Evolutionary conservation across 2,329 filamentous ascomycete species (phyloP).

Genomic region (Lizonia empirigonia): DNA sequence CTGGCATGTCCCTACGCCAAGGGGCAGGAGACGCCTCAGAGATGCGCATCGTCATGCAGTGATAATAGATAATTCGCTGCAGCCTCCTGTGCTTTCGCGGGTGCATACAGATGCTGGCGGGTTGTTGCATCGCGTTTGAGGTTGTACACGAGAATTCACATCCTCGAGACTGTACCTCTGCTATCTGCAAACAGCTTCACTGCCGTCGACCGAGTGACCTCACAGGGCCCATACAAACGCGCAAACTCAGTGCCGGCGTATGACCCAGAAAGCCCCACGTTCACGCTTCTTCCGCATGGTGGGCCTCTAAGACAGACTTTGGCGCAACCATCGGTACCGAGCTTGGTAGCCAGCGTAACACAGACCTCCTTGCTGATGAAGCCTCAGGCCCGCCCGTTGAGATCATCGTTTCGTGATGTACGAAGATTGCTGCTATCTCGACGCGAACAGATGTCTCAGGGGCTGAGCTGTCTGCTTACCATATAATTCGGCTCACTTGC

Average conservation of each 20-base stretch:
- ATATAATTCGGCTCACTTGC: constrained; percentile 4
- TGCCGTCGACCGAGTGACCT: neutral
- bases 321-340: constrained; percentile 39
- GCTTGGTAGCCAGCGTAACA: constrained; percentile 32
- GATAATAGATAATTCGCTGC: constrained; percentile 3
- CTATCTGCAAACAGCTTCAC: constrained; percentile 19
- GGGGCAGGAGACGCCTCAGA: constrained; percentile 10
- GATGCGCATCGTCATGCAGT: constrained; percentile 8
- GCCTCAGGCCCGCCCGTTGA: constrained; percentile 22
- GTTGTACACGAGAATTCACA: constrained; percentile 6
- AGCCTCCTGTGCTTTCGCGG: constrained; percentile 5
- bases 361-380: constrained; percentile 32
- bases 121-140: constrained; percentile 5
- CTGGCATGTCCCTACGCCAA: constrained; percentile 14
- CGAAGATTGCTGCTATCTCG: constrained; percentile 16
- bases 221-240: constrained; percentile 7
- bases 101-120: constrained; percentile 8
- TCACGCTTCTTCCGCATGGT: constrained; percentile 33
- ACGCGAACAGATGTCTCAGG: constrained; percentile 12
- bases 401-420: constrained; percentile 24
- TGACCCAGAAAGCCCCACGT: constrained; percentile 19
- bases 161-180: constrained; percentile 17
- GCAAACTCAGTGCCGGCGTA: constrained; percentile 17
- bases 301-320: constrained; percentile 31
- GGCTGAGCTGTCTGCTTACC: constrained; percentile 9